Conservation (phyloP, 2,329 filamentous ascomycete genomes). For the Beauveria varroae region DNA sequence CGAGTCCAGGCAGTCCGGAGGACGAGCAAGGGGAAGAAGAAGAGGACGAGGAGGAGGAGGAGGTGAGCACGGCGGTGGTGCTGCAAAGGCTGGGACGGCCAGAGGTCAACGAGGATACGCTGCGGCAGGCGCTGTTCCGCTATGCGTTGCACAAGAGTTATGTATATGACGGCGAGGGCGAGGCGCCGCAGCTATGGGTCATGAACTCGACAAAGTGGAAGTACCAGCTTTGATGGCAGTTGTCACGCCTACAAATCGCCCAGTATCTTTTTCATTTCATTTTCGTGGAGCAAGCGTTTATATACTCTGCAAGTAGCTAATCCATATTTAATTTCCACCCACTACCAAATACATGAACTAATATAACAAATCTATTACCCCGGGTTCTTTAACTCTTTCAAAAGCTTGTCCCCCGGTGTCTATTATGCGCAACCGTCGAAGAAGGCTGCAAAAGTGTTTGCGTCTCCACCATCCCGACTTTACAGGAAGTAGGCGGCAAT, state of each 20-base stretch:
- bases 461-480: conserved; percentile 10
- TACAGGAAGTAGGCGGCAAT: conserved; percentile 35
- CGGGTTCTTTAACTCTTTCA: not conserved
- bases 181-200: conserved; percentile 25
- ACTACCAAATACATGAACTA: not conserved
- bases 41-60: conserved; percentile 1
- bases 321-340: not conserved
- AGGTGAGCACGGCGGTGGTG: not conserved
- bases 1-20: no score
- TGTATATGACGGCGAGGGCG: conserved; percentile 17
- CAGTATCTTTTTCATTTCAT: not conserved
- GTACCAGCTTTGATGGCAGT: conserved; percentile 4
- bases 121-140: conserved; percentile 24
- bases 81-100: conserved; percentile 15
- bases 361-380: not conserved
- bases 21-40: not conserved
- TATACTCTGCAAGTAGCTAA: not conserved
- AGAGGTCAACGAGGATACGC: conserved; percentile 17
- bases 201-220: conserved; percentile 17
- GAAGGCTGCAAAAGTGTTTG: not conserved
- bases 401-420: not conserved
- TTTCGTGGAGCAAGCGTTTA: not conserved
- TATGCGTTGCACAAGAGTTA: conserved; percentile 30
- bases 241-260: not conserved
- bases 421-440: not conserved